Conservation (phyloP, 129 eudicot genomes). For the Helichrysum umbraculigerum region DNA sequence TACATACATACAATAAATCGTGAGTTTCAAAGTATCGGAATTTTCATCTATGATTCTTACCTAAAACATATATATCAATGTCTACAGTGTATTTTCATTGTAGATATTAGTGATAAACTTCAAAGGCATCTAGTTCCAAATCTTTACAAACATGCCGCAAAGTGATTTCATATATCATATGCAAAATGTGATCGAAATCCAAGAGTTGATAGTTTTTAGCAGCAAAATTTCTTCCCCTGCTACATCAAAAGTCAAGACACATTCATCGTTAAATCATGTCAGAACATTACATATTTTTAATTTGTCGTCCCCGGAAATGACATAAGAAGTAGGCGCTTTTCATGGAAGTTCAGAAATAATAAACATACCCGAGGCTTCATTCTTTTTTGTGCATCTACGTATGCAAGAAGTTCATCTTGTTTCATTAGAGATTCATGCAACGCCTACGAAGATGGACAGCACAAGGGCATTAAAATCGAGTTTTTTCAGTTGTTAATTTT, state of each 20-base stretch:
- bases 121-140: neutral
- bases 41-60: neutral
- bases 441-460: constrained; percentile 25
- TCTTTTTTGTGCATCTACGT: constrained; percentile 37
- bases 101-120: no score
- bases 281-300: neutral
- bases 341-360: neutral
- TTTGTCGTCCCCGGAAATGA: no score
- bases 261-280: neutral
- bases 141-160: neutral
- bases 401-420: constrained; percentile 54
- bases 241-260: neutral
- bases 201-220: neutral
- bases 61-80: neutral
- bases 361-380: constrained; percentile 36
- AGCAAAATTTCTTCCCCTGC: neutral
- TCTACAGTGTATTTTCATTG: no score
- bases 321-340: no score
- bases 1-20: neutral
- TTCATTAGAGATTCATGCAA: constrained; percentile 56
- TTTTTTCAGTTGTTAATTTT: neutral
- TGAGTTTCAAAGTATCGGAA: neutral
- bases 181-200: neutral
- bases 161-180: neutral
- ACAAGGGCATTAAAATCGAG: neutral